These are phyloP conservation scores for Botrytis byssoidea DNA, from an alignment of 2,329 filamentous ascomycete genomes.

Conservation along the genomic window DNA sequence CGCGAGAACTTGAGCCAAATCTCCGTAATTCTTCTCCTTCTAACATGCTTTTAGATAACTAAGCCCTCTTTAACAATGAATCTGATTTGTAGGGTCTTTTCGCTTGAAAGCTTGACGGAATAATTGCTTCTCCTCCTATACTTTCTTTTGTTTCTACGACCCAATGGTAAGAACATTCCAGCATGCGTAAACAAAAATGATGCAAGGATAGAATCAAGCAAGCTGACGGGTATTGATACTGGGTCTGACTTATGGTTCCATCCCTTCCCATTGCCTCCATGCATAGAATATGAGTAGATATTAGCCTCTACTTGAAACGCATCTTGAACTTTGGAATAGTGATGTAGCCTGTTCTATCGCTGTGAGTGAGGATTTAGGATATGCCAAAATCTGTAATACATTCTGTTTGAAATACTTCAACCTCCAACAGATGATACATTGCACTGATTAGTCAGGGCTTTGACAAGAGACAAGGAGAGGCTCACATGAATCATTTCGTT, in stretches of 20 bases:
- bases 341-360: accelerated
- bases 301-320: too few relatives aligned
- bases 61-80: background rate
- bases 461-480: background rate
- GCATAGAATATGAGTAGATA: background rate
- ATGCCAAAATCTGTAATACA: background rate
- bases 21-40: too few relatives aligned
- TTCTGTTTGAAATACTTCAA: background rate
- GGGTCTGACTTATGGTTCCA: accelerated
- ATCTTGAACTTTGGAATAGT: background rate
- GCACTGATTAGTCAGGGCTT: accelerated
- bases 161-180: too few relatives aligned
- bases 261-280: too few relatives aligned
- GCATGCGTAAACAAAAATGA: too few relatives aligned
- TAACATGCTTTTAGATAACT: background rate
- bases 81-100: background rate
- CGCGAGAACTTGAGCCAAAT: background rate
- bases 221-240: background rate
- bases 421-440: too few relatives aligned
- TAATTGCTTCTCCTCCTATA: too few relatives aligned
- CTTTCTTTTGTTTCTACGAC: too few relatives aligned
- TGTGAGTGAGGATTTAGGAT: too few relatives aligned
- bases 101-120: too few relatives aligned
- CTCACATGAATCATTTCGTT: background rate
- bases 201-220: accelerated